These are phyloP conservation scores for Trichosporon faecale DNA, from an alignment of 1,284 basidiomycete species.

Conservation along the genomic window DNA sequence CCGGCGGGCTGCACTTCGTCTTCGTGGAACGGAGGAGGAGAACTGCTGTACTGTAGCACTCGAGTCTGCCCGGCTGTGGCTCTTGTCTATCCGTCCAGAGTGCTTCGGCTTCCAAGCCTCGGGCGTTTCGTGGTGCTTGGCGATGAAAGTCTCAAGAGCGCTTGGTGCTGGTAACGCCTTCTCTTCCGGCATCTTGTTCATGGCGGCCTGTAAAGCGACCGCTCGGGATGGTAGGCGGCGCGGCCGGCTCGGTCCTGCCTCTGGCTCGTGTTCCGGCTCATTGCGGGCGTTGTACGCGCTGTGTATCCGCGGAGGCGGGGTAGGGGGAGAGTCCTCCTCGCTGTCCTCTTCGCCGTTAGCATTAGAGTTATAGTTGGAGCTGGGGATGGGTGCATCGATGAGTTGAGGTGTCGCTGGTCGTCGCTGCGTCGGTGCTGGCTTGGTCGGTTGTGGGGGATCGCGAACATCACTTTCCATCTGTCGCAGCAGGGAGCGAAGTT, in stretches of 20 bases:
- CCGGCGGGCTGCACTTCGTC: conserved; percentile 7
- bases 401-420: neutral
- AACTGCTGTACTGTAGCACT: neutral
- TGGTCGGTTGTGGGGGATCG: neutral
- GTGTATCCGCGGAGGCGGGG: conserved; percentile 39
- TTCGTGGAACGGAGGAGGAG: neutral
- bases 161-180: conserved; percentile 21
- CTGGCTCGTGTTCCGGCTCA: neutral
- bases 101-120: neutral
- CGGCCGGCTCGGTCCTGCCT: conserved; percentile 3
- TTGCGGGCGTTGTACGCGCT: conserved; percentile 32
- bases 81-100: neutral
- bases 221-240: conserved; percentile 28
- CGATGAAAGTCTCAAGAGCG: conserved; percentile 35
- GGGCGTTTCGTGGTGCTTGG: conserved; percentile 3
- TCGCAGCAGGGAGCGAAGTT: conserved; percentile 20
- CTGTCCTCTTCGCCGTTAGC: neutral
- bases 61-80: neutral
- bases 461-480: conserved; percentile 23
- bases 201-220: conserved; percentile 26
- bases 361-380: neutral
- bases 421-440: neutral
- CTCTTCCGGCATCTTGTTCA: conserved; percentile 7
- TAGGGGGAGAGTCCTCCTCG: conserved; percentile 29
- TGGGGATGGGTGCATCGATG: neutral